These are phyloP conservation scores for Trypethelium eluteriae DNA, from an alignment of 495 filamentous ascomycete genomes.

Conservation along the genomic window DNA sequence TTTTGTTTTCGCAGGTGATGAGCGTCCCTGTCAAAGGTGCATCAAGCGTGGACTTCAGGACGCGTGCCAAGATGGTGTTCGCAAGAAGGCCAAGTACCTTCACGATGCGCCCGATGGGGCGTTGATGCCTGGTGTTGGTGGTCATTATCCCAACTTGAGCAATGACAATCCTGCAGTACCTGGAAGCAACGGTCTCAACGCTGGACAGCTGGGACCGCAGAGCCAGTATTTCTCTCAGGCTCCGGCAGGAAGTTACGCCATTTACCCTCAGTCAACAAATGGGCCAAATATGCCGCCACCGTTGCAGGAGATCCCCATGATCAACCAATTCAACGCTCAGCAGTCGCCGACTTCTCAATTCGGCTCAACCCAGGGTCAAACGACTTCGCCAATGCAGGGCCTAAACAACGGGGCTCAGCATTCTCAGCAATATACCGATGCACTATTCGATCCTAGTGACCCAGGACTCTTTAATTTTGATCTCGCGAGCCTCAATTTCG, in stretches of 20 bases:
- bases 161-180: background rate
- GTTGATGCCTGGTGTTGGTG: constrained; percentile 52
- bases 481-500: constrained; percentile 86
- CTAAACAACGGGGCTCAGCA: constrained; percentile 29
- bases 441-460: constrained; percentile 79
- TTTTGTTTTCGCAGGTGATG: constrained; percentile 50
- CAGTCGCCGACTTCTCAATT: constrained; percentile 30
- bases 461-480: constrained; percentile 90
- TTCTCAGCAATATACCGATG: constrained; percentile 28
- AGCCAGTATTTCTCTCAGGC: constrained; percentile 6
- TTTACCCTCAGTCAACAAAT: constrained; percentile 16
- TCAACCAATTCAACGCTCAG: constrained; percentile 25
- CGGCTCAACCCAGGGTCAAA: constrained; percentile 26
- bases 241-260: constrained; percentile 19
- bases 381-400: constrained; percentile 36
- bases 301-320: constrained; percentile 21
- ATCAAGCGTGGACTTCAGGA: constrained; percentile 87
- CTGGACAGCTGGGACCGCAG: constrained; percentile 1
- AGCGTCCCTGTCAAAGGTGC: constrained; percentile 87
- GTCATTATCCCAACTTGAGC: constrained; percentile 36
- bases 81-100: constrained; percentile 98
- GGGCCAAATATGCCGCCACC: constrained; percentile 15
- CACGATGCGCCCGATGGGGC: constrained; percentile 86
- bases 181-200: constrained; percentile 10
- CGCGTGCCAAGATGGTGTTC: constrained; percentile 86